These are phyloP conservation scores for Eucalyptus polyanthemos DNA, from an alignment of 345 rosid genomes.

Conservation along the genomic window DNA sequence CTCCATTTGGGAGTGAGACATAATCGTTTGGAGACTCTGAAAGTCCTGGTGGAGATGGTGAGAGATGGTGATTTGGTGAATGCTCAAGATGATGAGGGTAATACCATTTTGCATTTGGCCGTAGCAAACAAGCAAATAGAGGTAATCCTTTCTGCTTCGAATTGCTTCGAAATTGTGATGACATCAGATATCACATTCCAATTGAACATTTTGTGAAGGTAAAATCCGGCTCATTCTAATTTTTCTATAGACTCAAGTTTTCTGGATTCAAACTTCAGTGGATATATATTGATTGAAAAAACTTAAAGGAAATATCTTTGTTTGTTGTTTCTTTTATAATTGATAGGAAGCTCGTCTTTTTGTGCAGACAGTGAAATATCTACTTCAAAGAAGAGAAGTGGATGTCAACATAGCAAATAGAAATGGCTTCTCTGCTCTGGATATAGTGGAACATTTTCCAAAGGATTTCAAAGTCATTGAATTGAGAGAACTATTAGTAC, in stretches of 20 bases:
- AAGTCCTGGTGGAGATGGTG: not conserved
- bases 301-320: not conserved
- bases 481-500: not conserved
- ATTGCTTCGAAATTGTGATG: not conserved
- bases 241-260: not conserved
- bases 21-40: not conserved
- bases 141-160: not conserved
- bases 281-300: not conserved
- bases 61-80: not conserved
- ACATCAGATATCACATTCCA: not conserved
- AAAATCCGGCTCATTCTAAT: not conserved
- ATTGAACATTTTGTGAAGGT: not conserved
- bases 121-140: not conserved
- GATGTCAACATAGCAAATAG: not conserved
- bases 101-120: not conserved
- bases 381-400: not conserved
- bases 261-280: not conserved
- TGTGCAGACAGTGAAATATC: not conserved
- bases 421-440: not conserved
- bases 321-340: not conserved
- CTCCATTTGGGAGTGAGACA: not conserved
- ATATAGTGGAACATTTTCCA: not conserved
- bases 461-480: not conserved
- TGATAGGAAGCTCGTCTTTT: not conserved
- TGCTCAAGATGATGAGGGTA: not conserved